These are phyloP conservation scores for Hemileccinum impolitum DNA, from an alignment of 768 basidiomycete species.

Conservation along the genomic window DNA sequence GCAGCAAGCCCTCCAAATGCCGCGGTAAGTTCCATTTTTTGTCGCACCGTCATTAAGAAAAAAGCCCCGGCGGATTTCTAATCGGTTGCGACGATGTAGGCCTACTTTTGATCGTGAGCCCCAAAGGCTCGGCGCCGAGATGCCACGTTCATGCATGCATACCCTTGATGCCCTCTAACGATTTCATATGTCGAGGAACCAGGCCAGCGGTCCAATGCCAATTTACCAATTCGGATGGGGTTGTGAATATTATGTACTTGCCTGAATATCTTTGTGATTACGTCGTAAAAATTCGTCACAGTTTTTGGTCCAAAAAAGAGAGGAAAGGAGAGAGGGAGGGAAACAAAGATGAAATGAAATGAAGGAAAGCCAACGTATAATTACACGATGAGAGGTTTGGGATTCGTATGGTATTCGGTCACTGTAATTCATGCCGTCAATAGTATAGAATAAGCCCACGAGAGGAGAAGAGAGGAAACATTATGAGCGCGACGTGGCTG, in stretches of 20 bases:
- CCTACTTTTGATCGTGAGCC: too few relatives aligned
- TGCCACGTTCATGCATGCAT: not conserved
- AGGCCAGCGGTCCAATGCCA: not conserved
- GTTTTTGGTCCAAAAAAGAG: slow-evolving; percentile 6
- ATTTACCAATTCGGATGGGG: not conserved
- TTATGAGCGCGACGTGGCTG: slow-evolving; percentile 15
- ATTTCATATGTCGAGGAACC: not conserved
- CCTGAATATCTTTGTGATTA: slow-evolving; percentile 27
- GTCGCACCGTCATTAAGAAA: too few relatives aligned
- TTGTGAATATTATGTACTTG: slow-evolving; percentile 11
- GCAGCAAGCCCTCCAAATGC: slow-evolving; percentile 71
- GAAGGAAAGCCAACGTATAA: slow-evolving; percentile 18
- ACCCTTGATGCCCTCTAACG: not conserved
- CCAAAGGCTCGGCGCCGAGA: not conserved
- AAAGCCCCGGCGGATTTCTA: too few relatives aligned
- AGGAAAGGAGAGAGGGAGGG: not conserved
- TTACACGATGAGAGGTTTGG: slow-evolving; percentile 25
- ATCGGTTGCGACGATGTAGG: too few relatives aligned
- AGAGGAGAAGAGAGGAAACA: slow-evolving; percentile 11
- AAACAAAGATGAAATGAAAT: not conserved
- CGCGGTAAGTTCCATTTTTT: slow-evolving; percentile 42
- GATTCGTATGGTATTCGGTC: slow-evolving; percentile 23
- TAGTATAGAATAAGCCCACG: slow-evolving; percentile 37
- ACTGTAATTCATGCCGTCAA: slow-evolving; percentile 23
- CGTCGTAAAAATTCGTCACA: slow-evolving; percentile 27